Evolutionary conservation across 768 basidiomycete genomes (phyloP), one percentile per base, ranked within the genome.

Genomic region (Lepiota venenata): DNA sequence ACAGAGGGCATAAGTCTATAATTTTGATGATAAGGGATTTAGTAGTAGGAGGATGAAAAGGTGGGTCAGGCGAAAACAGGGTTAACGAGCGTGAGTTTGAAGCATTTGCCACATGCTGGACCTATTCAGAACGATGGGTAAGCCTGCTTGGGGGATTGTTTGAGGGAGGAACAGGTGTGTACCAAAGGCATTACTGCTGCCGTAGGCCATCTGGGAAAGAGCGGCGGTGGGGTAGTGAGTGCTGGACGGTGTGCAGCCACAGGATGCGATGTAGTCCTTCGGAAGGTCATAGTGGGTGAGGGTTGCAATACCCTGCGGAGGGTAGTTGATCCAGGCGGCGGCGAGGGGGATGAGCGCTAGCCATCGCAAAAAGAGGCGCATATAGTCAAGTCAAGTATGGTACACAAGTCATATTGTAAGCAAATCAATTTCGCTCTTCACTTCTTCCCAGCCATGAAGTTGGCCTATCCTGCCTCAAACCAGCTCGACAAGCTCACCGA

Each of bases 151-250:
- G 37, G n/a, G 42, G 6, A 21, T 21, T 29, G 16, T 55, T 37
- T 39, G 8, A 41, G 22, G 54, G 56, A 38, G 20, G 10, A 10
- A 16, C 20, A 37, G 2, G 49, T 63, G 47, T 63, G 12, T 47
- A 78, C 84, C 84, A 61, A 83, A 91, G 11, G 77, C 77, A n/a
- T 72, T 75, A 53, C 81, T 84, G 63, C 85, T 88, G 0, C 91
- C 89, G 59, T 79, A 93, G 1, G 91, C 91, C 76, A 87, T 83
- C 62, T 91, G 85, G 54, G 76, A 89, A 56, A 93, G 68, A 8
- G 91, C 91, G 9, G 85, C 91, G 1, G 90, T 93, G 5, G 91
- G 90, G 60, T 85, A 90, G 60, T 82, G 71, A 35, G 83, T 84
- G 57, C 83, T 85, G 43, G 74, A 72, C 8, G 78, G 77, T 1